Percentiles rank a stretch among this genome's conserved stretches.
Conservation (phyloP, 345 rosid species). For the Laguncularia racemosa region DNA sequence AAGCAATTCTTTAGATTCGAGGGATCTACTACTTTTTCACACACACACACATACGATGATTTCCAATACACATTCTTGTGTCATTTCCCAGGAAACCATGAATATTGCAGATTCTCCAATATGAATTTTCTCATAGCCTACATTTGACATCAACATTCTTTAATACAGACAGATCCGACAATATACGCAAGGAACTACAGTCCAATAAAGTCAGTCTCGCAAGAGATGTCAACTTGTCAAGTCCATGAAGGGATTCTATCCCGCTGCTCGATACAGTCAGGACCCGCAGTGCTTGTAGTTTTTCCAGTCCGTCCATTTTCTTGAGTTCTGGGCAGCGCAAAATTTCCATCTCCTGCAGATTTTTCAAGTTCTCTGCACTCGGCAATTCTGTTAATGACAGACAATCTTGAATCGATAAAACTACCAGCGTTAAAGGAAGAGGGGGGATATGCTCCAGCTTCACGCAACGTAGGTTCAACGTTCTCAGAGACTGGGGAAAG, state of each 20-base stretch:
- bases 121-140: no score
- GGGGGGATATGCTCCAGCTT: neutral
- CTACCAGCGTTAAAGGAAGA: conserved; percentile 2
- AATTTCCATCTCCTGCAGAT: conserved; percentile 2
- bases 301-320: neutral
- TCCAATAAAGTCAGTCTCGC: neutral
- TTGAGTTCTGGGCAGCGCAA: neutral
- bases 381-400: neutral
- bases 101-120: no score
- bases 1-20: no score
- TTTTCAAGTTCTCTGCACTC: neutral
- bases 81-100: no score
- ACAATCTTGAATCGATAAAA: neutral
- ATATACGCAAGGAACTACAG: neutral
- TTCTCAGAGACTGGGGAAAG: neutral
- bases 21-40: no score
- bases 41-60: no score
- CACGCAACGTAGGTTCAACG: neutral
- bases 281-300: neutral
- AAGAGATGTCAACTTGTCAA: neutral
- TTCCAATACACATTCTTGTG: no score
- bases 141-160: no score
- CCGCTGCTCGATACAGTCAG: neutral
- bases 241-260: neutral
- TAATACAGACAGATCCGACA: neutral